Evolutionary conservation across 805 yeast species (phyloP).

Genomic region (Dipodascopsis tothii): DNA sequence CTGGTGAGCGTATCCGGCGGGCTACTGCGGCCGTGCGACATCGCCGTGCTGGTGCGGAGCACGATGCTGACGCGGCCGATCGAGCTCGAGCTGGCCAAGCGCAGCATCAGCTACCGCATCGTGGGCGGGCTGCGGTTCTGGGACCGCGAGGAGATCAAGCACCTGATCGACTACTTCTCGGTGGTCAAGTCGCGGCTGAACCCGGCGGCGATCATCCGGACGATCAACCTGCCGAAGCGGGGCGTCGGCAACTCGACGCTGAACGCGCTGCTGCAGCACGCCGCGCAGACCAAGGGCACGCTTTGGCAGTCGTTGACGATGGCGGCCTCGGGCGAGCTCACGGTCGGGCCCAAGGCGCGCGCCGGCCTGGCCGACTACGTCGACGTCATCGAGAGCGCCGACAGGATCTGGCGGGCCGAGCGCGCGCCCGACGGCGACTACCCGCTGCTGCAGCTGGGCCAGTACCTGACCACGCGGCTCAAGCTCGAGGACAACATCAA

Average conservation of each 20-base stretch:
- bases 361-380: slow-evolving; percentile 6
- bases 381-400: slow-evolving; percentile 5
- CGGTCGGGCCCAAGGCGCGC: slow-evolving; percentile 2
- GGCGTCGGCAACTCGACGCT: slow-evolving; percentile 59
- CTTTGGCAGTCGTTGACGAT: slow-evolving; percentile 14
- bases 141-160: slow-evolving; percentile 62
- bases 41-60: slow-evolving; percentile 66
- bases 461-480: neutral
- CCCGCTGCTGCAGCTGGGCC: neutral
- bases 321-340: slow-evolving; percentile 11
- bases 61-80: slow-evolving; percentile 53
- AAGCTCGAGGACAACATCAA: slow-evolving; percentile 3
- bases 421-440: neutral
- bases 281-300: slow-evolving; percentile 9
- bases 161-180: slow-evolving; percentile 57
- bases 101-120: slow-evolving; percentile 56
- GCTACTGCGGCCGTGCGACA: slow-evolving; percentile 47
- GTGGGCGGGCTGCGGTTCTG: slow-evolving; percentile 73
- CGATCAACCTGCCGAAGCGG: slow-evolving; percentile 53
- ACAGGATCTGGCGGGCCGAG: neutral
- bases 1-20: slow-evolving; percentile 40
- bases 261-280: slow-evolving; percentile 28
- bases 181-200: slow-evolving; percentile 55
- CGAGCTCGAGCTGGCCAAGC: slow-evolving; percentile 53
- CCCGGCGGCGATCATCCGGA: slow-evolving; percentile 49